Base-by-base conservation (phyloP, 1,139 yeast species). In the Nakaseomyces glabratus region DNA sequence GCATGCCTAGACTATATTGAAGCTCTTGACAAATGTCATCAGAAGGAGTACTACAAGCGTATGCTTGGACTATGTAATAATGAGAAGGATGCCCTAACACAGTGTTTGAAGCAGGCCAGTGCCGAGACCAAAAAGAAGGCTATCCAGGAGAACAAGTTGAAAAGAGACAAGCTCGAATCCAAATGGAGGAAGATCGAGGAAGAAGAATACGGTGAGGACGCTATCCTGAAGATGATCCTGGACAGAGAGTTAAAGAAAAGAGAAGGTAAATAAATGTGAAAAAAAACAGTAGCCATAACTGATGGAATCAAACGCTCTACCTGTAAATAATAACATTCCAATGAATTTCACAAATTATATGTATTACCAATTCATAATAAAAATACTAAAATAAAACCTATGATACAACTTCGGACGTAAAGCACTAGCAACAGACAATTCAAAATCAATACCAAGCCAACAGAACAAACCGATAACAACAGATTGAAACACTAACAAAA, bases 21-120 rank as follows among this genome's bases (percentile, higher is more conserved):
- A 45, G 95, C 95, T 1, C 69, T 90, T 10, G 95, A 88, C 53
- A 80, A 82, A 54, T 90, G 98, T 56, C 96, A 88, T 52, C 68
- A 75, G 41, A 72, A 70, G 42, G 82, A 78, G 40, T 81, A 78
- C 47, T 50, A 82, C 44, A 70, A 73, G 49, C 75, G 82, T 53
- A 77, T 84, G n/a, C 64, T 84, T 46, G 97, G 97, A 24, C 65
- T 73, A 45, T 90, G 98, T 61, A 85, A 85, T 58, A 77, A 77
- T 42, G 80, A 81, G 49, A 86, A 86, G 53, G 84, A 82, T 43
- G 88, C 82, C 40, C 66, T 90, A 34, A 61, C 80, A 31, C 65
- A 73, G 52, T 90, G 98, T 60, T 66, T 90, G 26, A 93, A 85
- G 51, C 73, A 73, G 40, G 82, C 93, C 11, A 70, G 96, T 55